Evolutionary conservation across 106 monocot species (phyloP).

Genomic region (Dioscorea dumetorum): DNA sequence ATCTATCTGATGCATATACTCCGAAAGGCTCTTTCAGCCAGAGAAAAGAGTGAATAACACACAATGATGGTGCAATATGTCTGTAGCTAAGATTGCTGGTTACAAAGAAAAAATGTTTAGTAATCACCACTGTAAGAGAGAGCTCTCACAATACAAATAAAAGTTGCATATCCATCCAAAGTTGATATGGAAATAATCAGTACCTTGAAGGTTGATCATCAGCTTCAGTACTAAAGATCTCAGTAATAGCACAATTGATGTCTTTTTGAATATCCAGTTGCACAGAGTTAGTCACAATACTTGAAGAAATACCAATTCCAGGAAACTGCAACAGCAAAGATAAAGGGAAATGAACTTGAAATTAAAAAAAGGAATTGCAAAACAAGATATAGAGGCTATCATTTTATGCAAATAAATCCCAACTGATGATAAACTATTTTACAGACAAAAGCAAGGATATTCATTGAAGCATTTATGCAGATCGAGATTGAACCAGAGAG

Average conservation of each 20-base stretch:
- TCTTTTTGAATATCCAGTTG: conserved; percentile 38
- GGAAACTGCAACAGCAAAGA: conserved; percentile 53
- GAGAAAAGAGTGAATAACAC: too few species aligned
- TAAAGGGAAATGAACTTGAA: not conserved
- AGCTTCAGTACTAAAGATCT: conserved; percentile 56
- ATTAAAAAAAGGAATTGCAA: too few species aligned
- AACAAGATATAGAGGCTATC: not conserved
- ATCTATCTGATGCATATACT: too few species aligned
- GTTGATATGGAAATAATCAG: not conserved
- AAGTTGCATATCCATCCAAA: too few species aligned
- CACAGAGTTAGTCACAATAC: conserved; percentile 20
- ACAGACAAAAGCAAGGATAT: not conserved
- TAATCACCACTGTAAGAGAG: too few species aligned
- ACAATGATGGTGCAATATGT: too few species aligned
- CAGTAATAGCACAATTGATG: conserved; percentile 45
- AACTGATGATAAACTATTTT: not conserved
- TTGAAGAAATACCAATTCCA: conserved; percentile 26
- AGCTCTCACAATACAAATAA: too few species aligned
- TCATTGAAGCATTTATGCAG: too few species aligned
- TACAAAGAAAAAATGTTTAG: too few species aligned
- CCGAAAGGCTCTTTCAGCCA: too few species aligned
- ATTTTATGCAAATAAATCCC: not conserved
- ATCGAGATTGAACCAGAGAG: too few species aligned
- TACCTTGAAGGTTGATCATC: conserved; percentile 53
- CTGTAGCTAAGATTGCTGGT: too few species aligned